Percentiles rank a stretch among this genome's conserved stretches.
Evolutionary conservation across 306 rosid genomes (phyloP).

Genomic region (Medicago ruthenica): DNA sequence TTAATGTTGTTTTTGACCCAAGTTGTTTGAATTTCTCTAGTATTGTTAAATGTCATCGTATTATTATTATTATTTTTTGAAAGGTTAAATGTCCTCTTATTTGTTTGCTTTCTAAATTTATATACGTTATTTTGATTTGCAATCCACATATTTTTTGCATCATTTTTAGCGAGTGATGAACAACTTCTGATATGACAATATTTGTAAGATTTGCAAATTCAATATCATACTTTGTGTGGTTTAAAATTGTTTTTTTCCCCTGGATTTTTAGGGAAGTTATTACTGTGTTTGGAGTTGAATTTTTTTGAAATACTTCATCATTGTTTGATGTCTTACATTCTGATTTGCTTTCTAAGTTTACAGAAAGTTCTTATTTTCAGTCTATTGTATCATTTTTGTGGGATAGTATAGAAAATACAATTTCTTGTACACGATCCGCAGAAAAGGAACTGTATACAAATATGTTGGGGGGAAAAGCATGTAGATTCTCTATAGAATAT

Average conservation of each 20-base stretch:
- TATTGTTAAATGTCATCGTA: too few relatives aligned
- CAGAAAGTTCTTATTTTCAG: neutral
- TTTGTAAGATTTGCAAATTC: neutral
- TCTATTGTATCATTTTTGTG: neutral
- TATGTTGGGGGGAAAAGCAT: neutral
- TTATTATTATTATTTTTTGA: too few relatives aligned
- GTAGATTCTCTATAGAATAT: neutral
- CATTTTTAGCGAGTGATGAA: neutral
- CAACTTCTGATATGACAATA: neutral
- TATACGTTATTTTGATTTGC: neutral
- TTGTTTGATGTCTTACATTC: neutral
- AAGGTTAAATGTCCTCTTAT: constrained; percentile 8
- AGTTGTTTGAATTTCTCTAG: neutral
- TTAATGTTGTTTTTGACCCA: neutral
- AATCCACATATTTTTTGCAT: neutral
- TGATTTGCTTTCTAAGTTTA: neutral
- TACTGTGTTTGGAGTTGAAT: neutral
- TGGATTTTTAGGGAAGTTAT: neutral
- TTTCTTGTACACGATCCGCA: neutral
- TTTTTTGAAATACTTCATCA: neutral
- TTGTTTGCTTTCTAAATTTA: constrained; percentile 3
- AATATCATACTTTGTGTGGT: neutral
- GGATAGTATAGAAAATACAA: too few relatives aligned
- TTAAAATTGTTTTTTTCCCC: neutral
- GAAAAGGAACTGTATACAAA: neutral